These are phyloP conservation scores for Aeminium ludgeri DNA, from an alignment of 495 filamentous ascomycete species.

Conservation along the genomic window DNA sequence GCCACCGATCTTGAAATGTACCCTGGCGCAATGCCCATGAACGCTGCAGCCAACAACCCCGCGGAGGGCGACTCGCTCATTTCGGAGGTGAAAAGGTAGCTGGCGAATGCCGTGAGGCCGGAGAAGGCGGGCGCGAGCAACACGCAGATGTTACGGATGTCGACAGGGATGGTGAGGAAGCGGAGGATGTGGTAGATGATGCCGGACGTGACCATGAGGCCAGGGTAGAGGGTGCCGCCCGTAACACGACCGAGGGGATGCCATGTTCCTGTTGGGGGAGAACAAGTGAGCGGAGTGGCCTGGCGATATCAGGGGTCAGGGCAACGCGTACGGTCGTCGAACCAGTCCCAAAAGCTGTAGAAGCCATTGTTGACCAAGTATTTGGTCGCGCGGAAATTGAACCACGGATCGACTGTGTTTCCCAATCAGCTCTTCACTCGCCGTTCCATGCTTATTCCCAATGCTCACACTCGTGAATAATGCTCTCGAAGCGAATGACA, in stretches of 20 bases:
- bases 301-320: neutral
- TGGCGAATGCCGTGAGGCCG: constrained; percentile 80
- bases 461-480: constrained; percentile 94
- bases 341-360: constrained; percentile 99
- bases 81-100: constrained; percentile 92
- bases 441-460: too few species aligned
- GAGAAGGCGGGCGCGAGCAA: constrained; percentile 92
- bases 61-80: constrained; percentile 86
- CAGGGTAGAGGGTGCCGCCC: constrained; percentile 94
- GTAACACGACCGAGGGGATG: constrained; percentile 97
- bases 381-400: constrained; percentile 98
- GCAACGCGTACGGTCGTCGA: constrained; percentile 67
- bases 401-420: constrained; percentile 90
- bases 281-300: constrained; percentile 3
- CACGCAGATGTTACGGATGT: constrained; percentile 98
- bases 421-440: constrained; percentile 10
- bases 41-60: constrained; percentile 80
- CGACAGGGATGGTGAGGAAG: constrained; percentile 81
- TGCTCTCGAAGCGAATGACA: constrained; percentile 98
- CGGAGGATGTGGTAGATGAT: constrained; percentile 89
- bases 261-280: constrained; percentile 78
- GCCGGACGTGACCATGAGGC: constrained; percentile 98
- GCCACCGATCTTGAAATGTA: constrained; percentile 97
- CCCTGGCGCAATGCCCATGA: constrained; percentile 95
- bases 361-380: constrained; percentile 94